These are phyloP conservation scores for Elsinoe australis DNA, from an alignment of 2,329 filamentous ascomycete genomes.

Conservation along the genomic window DNA sequence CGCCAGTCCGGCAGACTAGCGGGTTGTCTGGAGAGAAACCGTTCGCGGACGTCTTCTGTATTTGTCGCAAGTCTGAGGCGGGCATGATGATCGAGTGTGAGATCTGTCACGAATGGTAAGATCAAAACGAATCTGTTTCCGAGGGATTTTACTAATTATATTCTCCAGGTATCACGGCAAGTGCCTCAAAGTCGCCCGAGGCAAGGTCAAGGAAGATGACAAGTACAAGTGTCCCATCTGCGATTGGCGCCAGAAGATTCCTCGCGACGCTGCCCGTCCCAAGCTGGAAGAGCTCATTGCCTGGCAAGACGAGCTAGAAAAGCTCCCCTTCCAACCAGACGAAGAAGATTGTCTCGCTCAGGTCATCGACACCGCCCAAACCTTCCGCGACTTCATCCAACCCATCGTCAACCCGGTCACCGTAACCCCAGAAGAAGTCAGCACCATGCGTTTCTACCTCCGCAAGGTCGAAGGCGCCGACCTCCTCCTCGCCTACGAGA, in stretches of 20 bases:
- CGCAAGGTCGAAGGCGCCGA: constrained; percentile 97
- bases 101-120: constrained; percentile 92
- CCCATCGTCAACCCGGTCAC: constrained; percentile 68
- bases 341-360: constrained; percentile 80
- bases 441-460: constrained; percentile 87
- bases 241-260: constrained; percentile 94
- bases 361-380: constrained; percentile 77
- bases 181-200: constrained; percentile 92
- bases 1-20: constrained; percentile 41
- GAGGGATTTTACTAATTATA: constrained; percentile 26
- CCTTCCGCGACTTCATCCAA: constrained; percentile 75
- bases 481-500: constrained; percentile 82
- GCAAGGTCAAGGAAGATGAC: constrained; percentile 96
- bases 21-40: constrained; percentile 30
- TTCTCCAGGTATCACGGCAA: constrained; percentile 82
- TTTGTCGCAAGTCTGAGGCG: constrained; percentile 84
- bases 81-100: constrained; percentile 99
- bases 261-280: constrained; percentile 86
- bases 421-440: constrained; percentile 75
- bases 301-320: constrained; percentile 75
- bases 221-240: constrained; percentile 98
- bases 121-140: constrained; percentile 21
- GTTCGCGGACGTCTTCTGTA: constrained; percentile 75
- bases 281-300: constrained; percentile 82
- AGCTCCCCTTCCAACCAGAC: constrained; percentile 86